Conservation (phyloP, 2,329 filamentous ascomycete species). For the Aspergillus sp. region DNA sequence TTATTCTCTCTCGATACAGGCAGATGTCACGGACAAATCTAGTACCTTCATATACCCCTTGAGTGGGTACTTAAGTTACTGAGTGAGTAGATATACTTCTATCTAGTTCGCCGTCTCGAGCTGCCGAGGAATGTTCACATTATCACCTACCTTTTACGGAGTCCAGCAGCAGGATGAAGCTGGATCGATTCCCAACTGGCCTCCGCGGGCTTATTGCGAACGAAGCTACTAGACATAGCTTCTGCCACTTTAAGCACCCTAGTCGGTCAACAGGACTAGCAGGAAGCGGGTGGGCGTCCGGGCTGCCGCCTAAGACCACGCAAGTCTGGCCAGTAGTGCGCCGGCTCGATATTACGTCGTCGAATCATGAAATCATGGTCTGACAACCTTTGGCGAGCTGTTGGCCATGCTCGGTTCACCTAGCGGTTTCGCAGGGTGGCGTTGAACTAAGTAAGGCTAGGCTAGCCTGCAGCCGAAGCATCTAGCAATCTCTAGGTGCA, state of each 20-base stretch:
- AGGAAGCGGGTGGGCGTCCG: neutral
- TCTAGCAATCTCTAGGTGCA: neutral
- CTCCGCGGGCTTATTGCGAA: neutral
- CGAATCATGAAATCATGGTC: neutral
- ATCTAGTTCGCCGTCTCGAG: neutral
- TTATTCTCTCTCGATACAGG: too few species aligned
- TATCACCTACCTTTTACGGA: neutral
- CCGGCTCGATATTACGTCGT: neutral
- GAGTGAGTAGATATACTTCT: neutral
- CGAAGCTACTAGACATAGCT: neutral
- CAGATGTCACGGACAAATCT: neutral
- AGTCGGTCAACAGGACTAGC: neutral
- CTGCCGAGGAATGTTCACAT: neutral
- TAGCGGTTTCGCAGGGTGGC: neutral
- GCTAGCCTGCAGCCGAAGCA: constrained; percentile 5
- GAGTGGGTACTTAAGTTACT: neutral
- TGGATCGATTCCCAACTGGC: neutral
- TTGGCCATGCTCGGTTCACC: neutral
- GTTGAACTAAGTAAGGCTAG: neutral
- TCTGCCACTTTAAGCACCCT: neutral
- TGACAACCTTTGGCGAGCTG: neutral
- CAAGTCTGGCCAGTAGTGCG: neutral
- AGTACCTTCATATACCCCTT: neutral
- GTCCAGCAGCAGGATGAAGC: neutral
- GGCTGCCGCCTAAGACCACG: neutral